Evolutionary conservation across 139 green algal species (phyloP), one percentile per base, ranked within the genome.

Genomic region (Deuterostichococcus epilithicus): DNA sequence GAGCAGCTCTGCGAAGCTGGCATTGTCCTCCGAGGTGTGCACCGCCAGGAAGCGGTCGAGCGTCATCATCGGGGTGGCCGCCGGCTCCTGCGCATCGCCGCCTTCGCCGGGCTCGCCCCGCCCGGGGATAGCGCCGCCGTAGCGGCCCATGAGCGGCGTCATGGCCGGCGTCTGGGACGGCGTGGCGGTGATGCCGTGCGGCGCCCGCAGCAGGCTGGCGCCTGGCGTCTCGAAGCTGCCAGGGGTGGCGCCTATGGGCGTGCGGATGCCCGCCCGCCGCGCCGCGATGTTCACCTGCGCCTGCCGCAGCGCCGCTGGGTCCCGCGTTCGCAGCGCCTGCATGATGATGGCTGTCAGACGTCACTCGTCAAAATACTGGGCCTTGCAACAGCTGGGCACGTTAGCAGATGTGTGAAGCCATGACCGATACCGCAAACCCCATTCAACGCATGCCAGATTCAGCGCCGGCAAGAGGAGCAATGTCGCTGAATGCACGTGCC

Each of bases 21-120:
- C 90, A 58, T 97, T 97, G 85, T 97, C 93, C 76, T 97, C 93
- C 15, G 84, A 89, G 25, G 89, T 94, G 86, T 93, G 87, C 0
- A 47, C 36, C 2, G 72, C 67, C 26, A 97, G 77, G 77, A 95
- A 97, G 18, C 68, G n/a, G 79, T 97, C 92, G 36, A 97, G 73
- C 2, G 84, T 80, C 5, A 88, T 38, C 20, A 70, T 69, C 23
- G 82, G 74, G 0, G 66, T 58, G 68, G 35, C 18, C 13, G 58
- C 13, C 52, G 18, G 35, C 38, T 30, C 6, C 42, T 45, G 10
- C 38, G 37, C 52, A 52, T 52, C 42, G 3, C 52, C 18, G 18
- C 18, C 3, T 63, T 70, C 13, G 36, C 38, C 34, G 34, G 34
- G 13, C 44, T 70, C 58, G 67, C 70, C 15, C n/a, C 72, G 6